Evolutionary conservation across 1,139 yeast species (phyloP).

Genomic region (Wickerhamomyces sp.): DNA sequence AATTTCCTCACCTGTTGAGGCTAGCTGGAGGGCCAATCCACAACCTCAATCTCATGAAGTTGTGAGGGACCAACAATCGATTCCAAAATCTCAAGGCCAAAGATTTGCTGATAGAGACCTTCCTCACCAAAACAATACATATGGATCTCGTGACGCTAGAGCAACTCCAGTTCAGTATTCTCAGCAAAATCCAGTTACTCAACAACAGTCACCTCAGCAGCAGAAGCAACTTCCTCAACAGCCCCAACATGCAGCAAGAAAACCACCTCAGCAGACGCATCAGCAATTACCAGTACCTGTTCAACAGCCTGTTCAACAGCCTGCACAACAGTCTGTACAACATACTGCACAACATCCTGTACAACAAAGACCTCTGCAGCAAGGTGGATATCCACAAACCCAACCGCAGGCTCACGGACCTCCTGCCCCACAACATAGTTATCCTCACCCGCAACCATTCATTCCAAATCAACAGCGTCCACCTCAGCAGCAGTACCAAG

Average conservation of each 20-base stretch:
- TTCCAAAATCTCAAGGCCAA: neutral
- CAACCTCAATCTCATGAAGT: conserved; percentile 1
- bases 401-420: neutral
- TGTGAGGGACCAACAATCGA: neutral
- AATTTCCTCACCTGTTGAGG: conserved; percentile 13
- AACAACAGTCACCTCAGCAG: neutral
- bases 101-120: neutral
- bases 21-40: conserved; percentile 8
- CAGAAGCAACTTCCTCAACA: conserved; percentile 2
- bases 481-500: neutral
- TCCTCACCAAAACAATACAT: neutral
- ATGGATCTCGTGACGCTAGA: neutral
- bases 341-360: too few relatives aligned
- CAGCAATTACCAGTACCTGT: neutral
- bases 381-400: neutral
- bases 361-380: too few relatives aligned
- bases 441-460: neutral
- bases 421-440: neutral
- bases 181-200: conserved; percentile 1
- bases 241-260: too few relatives aligned
- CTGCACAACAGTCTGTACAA: too few relatives aligned
- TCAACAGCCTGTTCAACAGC: too few relatives aligned
- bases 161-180: neutral
- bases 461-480: neutral
- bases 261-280: conserved; percentile 5